Evolutionary conservation across 2,329 filamentous ascomycete species (phyloP).

Genomic region (Fusarium poae): DNA sequence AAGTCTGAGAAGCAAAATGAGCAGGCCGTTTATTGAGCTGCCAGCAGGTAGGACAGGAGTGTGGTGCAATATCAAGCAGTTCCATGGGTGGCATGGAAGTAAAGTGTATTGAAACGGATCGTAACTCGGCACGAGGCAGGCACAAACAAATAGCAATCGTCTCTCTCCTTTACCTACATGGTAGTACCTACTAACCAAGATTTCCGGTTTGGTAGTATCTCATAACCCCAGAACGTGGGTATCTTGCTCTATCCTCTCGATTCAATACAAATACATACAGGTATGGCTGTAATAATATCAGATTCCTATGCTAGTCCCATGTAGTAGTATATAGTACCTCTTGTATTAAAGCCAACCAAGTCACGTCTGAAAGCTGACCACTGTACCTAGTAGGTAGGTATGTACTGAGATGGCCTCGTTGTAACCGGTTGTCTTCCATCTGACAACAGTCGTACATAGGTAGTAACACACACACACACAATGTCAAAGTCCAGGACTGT

Average conservation of each 20-base stretch:
- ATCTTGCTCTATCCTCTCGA: neutral
- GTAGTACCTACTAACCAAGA: neutral
- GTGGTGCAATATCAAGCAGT: neutral
- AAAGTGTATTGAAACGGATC: neutral
- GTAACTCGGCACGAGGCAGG: constrained; percentile 4
- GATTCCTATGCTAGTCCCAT: too few relatives aligned
- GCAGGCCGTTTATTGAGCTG: neutral
- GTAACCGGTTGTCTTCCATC: constrained; percentile 20
- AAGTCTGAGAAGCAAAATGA: neutral
- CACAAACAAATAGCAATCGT: neutral
- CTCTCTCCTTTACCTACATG: too few relatives aligned
- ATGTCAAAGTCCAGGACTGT: constrained; percentile 31
- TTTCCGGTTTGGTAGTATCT: neutral
- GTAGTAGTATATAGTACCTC: neutral
- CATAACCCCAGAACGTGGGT: neutral
- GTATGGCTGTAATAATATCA: too few relatives aligned
- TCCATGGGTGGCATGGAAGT: neutral
- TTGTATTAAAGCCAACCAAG: neutral
- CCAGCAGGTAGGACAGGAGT: neutral
- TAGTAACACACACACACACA: constrained; percentile 4
- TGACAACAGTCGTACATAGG: constrained; percentile 11
- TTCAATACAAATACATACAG: neutral
- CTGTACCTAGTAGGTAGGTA: neutral
- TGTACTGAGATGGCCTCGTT: constrained; percentile 4
- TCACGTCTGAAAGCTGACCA: neutral